Evolutionary conservation across 2,329 filamentous ascomycete genomes (phyloP).

Genomic region (Camptophora hylomeconis): DNA sequence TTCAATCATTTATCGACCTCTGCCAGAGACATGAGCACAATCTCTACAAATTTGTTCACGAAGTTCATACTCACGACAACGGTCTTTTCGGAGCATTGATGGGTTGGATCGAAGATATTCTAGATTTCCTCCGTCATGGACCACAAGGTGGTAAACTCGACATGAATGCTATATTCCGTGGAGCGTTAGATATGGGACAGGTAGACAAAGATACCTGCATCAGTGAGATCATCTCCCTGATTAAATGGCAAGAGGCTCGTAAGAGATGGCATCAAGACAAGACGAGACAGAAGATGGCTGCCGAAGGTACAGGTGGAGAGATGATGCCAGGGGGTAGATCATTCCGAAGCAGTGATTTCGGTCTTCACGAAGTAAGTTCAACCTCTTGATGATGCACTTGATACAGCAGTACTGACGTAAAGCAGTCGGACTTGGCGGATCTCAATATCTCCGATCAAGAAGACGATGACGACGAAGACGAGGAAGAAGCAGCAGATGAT

Average conservation of each 20-base stretch:
- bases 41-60: conserved; percentile 98
- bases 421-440: conserved; percentile 62
- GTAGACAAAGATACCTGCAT: conserved; percentile 63
- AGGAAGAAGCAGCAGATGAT: conserved; percentile 63
- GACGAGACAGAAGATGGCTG: conserved; percentile 97
- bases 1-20: conserved; percentile 94
- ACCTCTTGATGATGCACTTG: conserved; percentile 3
- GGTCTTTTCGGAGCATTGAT: conserved; percentile 92
- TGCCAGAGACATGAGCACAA: conserved; percentile 91
- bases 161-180: conserved; percentile 85
- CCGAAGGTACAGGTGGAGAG: conserved; percentile 48
- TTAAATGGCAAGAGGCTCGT: conserved; percentile 84
- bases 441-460: conserved; percentile 66
- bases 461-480: conserved; percentile 46
- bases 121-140: conserved; percentile 81
- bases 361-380: conserved; percentile 56
- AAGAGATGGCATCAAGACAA: conserved; percentile 99
- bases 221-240: conserved; percentile 69
- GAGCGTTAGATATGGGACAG: conserved; percentile 52
- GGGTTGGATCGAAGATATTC: conserved; percentile 91
- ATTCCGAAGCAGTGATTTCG: conserved; percentile 79
- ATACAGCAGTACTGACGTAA: conserved; percentile 8
- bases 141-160: conserved; percentile 77
- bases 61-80: conserved; percentile 93
- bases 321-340: conserved; percentile 39